These are phyloP conservation scores for Rhodotorula diobovata DNA, from an alignment of 768 basidiomycete species.

Conservation along the genomic window DNA sequence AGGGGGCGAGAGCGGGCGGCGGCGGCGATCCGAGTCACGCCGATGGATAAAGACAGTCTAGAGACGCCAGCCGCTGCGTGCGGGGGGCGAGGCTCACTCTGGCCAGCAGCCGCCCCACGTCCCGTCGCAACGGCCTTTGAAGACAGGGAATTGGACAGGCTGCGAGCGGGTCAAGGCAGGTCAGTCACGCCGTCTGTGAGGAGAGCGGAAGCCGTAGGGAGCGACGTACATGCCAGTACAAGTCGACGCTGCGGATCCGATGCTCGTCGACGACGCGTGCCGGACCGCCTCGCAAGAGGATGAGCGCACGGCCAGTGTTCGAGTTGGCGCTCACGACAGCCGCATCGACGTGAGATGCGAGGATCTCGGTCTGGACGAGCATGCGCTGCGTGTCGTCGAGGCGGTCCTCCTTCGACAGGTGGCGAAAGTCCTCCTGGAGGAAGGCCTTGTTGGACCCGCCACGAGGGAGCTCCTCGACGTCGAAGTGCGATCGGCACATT, in stretches of 20 bases:
- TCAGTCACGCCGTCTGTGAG: background rate
- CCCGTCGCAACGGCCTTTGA: background rate
- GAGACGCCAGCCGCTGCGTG: too few species aligned
- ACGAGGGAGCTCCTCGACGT: background rate
- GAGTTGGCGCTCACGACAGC: slow-evolving; percentile 29
- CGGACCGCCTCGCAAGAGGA: slow-evolving; percentile 15
- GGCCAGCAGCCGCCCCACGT: background rate
- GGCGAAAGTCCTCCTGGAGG: slow-evolving; percentile 5
- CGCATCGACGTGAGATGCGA: slow-evolving; percentile 24
- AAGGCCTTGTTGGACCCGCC: background rate
- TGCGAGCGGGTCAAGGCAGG: background rate
- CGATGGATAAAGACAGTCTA: too few species aligned
- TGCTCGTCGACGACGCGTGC: background rate
- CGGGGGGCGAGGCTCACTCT: background rate
- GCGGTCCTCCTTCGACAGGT: background rate
- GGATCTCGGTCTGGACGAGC: slow-evolving; percentile 14
- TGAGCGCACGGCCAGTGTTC: slow-evolving; percentile 12
- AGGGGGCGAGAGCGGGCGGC: too few species aligned
- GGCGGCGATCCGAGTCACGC: too few species aligned
- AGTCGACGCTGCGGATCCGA: slow-evolving; percentile 11
- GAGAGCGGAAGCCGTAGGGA: background rate
- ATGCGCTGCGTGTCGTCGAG: slow-evolving; percentile 6
- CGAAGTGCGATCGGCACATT: background rate
- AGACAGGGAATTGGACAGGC: slow-evolving; percentile 1
- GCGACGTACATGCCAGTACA: slow-evolving; percentile 15